phyloP scores from a whole-genome alignment of 2,329 filamentous ascomycete species.

The Colletotrichum cordylinicola region DNA sequence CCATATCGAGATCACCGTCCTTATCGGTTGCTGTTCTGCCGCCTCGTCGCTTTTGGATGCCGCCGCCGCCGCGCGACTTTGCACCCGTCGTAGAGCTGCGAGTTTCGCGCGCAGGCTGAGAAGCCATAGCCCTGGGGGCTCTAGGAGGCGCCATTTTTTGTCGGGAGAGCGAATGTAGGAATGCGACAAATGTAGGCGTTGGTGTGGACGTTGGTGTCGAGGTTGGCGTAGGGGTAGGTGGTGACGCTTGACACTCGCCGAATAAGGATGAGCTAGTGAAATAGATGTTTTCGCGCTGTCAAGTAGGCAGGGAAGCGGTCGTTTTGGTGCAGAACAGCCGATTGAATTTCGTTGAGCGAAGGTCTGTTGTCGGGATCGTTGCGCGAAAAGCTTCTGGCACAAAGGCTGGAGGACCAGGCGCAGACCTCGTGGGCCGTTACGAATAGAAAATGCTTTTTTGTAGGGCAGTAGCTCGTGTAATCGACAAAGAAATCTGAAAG shows the following conservation, averaged over 20 bases:
- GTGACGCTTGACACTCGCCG: background rate
- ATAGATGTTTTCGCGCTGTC: background rate
- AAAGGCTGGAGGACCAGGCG: constrained; percentile 2
- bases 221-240: background rate
- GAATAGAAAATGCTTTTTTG: background rate
- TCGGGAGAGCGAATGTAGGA: background rate
- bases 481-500: background rate
- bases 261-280: background rate
- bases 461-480: background rate
- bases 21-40: constrained; percentile 48
- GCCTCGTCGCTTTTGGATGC: constrained; percentile 56
- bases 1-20: constrained; percentile 69
- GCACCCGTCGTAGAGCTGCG: constrained; percentile 33
- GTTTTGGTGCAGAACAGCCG: background rate
- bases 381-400: background rate
- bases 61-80: constrained; percentile 42
- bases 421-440: background rate
- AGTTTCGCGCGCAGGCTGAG: constrained; percentile 34
- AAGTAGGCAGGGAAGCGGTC: background rate
- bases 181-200: background rate
- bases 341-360: background rate
- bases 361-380: background rate
- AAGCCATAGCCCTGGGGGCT: constrained; percentile 18
- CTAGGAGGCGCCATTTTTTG: constrained; percentile 23
- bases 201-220: background rate